These are phyloP conservation scores for Colletotrichum plurivorum DNA, from an alignment of 2,329 filamentous ascomycete genomes.

Conservation along the genomic window DNA sequence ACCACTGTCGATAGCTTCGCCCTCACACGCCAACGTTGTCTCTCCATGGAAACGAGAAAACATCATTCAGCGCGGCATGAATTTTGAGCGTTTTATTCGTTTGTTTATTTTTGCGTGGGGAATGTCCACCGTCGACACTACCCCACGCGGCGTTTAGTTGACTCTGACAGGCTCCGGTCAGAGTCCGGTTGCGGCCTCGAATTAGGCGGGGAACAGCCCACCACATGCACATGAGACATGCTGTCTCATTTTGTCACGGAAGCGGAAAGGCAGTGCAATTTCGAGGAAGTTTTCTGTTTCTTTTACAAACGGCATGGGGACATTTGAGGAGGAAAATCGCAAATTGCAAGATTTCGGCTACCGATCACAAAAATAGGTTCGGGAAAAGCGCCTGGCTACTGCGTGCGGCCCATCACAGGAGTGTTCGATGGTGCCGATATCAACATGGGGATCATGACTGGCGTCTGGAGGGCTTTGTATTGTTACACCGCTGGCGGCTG, in stretches of 20 bases:
- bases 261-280: constrained; percentile 35
- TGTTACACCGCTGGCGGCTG: constrained; percentile 20
- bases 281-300: constrained; percentile 21
- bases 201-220: constrained; percentile 13
- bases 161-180: constrained; percentile 2
- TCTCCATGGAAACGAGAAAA: constrained; percentile 22
- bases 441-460: constrained; percentile 23
- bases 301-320: constrained; percentile 13
- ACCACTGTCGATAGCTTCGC: not conserved
- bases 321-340: constrained; percentile 19
- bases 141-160: constrained; percentile 34
- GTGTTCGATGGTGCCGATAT: constrained; percentile 10
- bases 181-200: constrained; percentile 29
- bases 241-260: constrained; percentile 34
- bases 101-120: constrained; percentile 20
- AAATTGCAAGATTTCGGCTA: constrained; percentile 36
- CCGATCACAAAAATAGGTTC: constrained; percentile 19
- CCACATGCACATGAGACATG: constrained; percentile 32
- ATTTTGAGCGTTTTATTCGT: constrained; percentile 14
- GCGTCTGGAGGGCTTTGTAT: constrained; percentile 22
- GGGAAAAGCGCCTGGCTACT: constrained; percentile 29
- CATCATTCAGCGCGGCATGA: constrained; percentile 31
- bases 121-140: constrained; percentile 11
- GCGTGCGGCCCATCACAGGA: constrained; percentile 26
- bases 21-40: not conserved